Percentiles rank a stretch among this genome's conserved stretches.
Conservation (phyloP, 257 asterid genomes). For the Rubia yunnanensis region DNA sequence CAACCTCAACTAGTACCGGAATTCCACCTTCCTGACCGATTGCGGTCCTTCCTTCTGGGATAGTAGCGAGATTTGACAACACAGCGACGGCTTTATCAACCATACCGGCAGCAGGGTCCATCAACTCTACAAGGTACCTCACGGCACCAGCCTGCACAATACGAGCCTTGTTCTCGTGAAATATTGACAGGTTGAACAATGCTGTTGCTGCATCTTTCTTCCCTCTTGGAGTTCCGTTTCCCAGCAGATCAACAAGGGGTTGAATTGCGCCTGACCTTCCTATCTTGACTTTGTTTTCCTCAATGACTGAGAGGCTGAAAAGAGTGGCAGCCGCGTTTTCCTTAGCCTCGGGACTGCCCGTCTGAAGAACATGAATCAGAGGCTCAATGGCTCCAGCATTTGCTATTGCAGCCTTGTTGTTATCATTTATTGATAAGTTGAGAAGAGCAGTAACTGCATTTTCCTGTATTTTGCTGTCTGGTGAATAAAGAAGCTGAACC, state of each 20-base stretch:
- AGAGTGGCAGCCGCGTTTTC: constrained; percentile 37
- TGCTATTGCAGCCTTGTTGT: constrained; percentile 27
- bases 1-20: constrained; percentile 31
- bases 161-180: constrained; percentile 28
- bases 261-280: constrained; percentile 32
- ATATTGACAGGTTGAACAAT: constrained; percentile 31
- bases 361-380: constrained; percentile 28
- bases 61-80: constrained; percentile 32
- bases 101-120: constrained; percentile 40
- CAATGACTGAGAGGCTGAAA: constrained; percentile 33
- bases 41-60: constrained; percentile 26
- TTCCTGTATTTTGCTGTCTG: constrained; percentile 25
- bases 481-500: constrained; percentile 25
- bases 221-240: constrained; percentile 33
- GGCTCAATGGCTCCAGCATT: constrained; percentile 34
- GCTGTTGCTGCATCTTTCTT: constrained; percentile 34
- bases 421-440: constrained; percentile 29
- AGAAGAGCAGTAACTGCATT: constrained; percentile 34
- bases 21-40: constrained; percentile 33
- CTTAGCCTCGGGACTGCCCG: constrained; percentile 29
- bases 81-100: constrained; percentile 40
- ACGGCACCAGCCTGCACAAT: constrained; percentile 36
- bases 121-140: constrained; percentile 28
- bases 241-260: constrained; percentile 27
- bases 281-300: constrained; percentile 31